Evolutionary conservation across 257 asterid genomes (phyloP).

Genomic region (Paulownia fortunei): DNA sequence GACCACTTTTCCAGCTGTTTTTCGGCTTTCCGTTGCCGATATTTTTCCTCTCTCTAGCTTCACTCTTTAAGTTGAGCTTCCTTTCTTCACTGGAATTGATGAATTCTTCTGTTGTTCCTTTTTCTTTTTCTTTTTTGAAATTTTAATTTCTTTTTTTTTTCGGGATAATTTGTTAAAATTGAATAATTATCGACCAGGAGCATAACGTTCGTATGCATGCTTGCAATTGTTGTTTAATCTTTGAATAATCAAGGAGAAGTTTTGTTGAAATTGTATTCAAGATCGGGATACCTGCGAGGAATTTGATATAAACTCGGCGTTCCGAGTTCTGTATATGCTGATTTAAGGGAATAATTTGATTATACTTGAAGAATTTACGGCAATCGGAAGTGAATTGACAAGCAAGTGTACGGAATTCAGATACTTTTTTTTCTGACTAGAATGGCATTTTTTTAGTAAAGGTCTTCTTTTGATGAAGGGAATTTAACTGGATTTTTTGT

Average conservation of each 20-base stretch:
- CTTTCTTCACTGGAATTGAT: neutral
- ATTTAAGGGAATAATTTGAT: neutral
- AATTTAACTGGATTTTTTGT: neutral
- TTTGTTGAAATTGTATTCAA: constrained; percentile 12
- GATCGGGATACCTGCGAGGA: constrained; percentile 34
- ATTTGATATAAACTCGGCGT: constrained; percentile 12
- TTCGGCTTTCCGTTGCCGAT: constrained; percentile 25
- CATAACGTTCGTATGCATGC: neutral
- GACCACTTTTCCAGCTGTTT: neutral
- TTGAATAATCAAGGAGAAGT: neutral
- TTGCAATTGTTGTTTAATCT: neutral
- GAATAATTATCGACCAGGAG: neutral
- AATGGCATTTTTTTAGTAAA: neutral
- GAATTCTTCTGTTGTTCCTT: neutral
- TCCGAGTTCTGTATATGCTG: neutral
- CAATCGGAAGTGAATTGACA: constrained; percentile 22
- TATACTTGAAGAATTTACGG: constrained; percentile 1
- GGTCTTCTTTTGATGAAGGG: constrained; percentile 22
- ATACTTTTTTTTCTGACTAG: neutral
- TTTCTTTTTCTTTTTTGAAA: neutral
- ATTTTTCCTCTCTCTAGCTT: constrained; percentile 1
- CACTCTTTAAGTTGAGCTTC: constrained; percentile 17
- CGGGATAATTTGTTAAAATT: neutral
- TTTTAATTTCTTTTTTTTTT: neutral
- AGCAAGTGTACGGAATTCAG: constrained; percentile 14